A percentile compares a stretch with the other conserved stretches of the same genome.
Evolutionary conservation across 73 alveolate genomes (phyloP).

Genomic region (Loxodes magnus): DNA sequence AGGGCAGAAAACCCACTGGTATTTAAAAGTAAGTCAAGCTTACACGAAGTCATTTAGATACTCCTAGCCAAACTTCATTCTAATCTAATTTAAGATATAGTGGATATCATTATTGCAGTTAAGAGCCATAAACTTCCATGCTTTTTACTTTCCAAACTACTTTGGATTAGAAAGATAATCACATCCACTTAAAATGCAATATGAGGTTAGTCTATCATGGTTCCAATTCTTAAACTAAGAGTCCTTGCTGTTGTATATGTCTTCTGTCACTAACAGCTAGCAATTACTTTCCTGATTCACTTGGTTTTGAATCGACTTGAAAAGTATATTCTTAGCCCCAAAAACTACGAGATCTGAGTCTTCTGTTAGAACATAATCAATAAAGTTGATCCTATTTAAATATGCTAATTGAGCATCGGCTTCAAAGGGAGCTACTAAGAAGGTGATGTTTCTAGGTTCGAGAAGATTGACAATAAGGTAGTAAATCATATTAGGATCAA

Average conservation of each 20-base stretch:
- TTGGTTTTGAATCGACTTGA: slow-evolving; percentile 46
- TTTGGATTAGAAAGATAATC: slow-evolving; percentile 84
- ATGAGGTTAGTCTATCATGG: slow-evolving; percentile 59
- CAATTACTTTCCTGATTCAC: slow-evolving; percentile 56
- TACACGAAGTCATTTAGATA: slow-evolving; percentile 64
- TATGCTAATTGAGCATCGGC: slow-evolving; percentile 98
- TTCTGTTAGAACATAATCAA: slow-evolving; percentile 86
- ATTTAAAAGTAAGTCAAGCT: slow-evolving; percentile 85
- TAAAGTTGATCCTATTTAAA: slow-evolving; percentile 58
- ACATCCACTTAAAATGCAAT: slow-evolving; percentile 95
- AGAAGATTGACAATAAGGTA: slow-evolving; percentile 47
- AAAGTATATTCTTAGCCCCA: slow-evolving; percentile 73
- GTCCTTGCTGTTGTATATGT: slow-evolving; percentile 38
- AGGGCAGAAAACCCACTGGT: slow-evolving; percentile 89
- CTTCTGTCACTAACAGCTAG: slow-evolving; percentile 27
- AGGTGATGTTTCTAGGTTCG: slow-evolving; percentile 37
- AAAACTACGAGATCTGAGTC: slow-evolving; percentile 96
- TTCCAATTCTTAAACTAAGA: slow-evolving; percentile 54
- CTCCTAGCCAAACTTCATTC: slow-evolving; percentile 31
- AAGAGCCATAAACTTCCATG: slow-evolving; percentile 22
- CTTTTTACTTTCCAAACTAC: slow-evolving; percentile 52
- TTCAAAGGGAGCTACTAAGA: slow-evolving; percentile 96
- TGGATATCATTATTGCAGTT: no score
- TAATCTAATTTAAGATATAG: slow-evolving; percentile 10
- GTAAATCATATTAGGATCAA: slow-evolving; percentile 81